Evolutionary conservation across 2,329 filamentous ascomycete genomes (phyloP).

Genomic region (Sporothrix inflata): DNA sequence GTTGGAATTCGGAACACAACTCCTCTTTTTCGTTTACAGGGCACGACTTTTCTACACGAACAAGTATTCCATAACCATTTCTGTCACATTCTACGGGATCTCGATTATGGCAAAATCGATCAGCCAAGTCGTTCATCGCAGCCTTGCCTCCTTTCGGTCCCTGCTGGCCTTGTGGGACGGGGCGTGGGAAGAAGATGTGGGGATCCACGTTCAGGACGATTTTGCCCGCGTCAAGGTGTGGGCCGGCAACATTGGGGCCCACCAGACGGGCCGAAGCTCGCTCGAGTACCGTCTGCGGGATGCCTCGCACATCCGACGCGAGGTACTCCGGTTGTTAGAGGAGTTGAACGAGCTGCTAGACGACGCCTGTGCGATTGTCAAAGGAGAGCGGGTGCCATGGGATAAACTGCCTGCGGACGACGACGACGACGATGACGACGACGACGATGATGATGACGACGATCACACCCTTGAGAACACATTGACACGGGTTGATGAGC

Average conservation of each 20-base stretch:
- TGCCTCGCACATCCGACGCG: constrained; percentile 32
- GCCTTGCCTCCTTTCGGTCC: background rate
- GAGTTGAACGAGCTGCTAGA: constrained; percentile 40
- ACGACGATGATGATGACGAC: constrained; percentile 21
- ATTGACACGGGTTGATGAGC: too few species aligned
- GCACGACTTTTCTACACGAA: too few species aligned
- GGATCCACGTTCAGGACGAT: constrained; percentile 11
- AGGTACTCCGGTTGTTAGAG: constrained; percentile 36
- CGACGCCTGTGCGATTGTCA: constrained; percentile 34
- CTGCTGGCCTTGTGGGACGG: background rate
- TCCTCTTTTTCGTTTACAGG: too few species aligned
- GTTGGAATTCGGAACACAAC: too few species aligned
- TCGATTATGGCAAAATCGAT: background rate
- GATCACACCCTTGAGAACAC: constrained; percentile 18
- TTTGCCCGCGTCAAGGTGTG: constrained; percentile 34
- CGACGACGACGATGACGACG: constrained; percentile 6
- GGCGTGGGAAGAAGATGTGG: background rate
- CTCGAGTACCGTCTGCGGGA: constrained; percentile 36
- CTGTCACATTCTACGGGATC: too few species aligned
- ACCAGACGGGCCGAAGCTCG: constrained; percentile 33
- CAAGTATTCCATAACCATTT: too few species aligned
- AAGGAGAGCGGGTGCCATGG: constrained; percentile 26
- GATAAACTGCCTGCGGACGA: constrained; percentile 25
- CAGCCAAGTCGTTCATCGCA: background rate
- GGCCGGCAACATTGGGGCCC: constrained; percentile 35